Base-by-base conservation (phyloP, 2,329 filamentous ascomycete species). In the Ceratocystis eucalypticola region DNA sequence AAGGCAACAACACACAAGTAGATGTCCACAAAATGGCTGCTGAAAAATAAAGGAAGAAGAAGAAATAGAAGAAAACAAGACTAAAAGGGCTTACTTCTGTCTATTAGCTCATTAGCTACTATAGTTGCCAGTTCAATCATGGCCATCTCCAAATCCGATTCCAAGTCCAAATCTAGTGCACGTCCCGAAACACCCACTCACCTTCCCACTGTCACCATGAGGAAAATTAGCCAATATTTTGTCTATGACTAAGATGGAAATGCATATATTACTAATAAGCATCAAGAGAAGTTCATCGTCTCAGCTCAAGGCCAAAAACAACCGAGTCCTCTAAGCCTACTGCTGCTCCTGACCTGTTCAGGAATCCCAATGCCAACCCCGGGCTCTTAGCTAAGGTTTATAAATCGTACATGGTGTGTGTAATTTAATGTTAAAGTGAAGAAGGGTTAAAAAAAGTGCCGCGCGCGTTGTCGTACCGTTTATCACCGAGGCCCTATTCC, bases 71-170 rank as follows among this genome's bases (percentile, higher is more conserved):
- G 33, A 65, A 65, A 15, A 46, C 17, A 41, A 41, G 8, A 64
- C 30, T 48, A 48, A 28, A 44, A 61, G 37, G 37, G 37, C 30
- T 45, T 53, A 4, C 7, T 30, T 59, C 28, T 59, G 12, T 25
- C 55, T 6, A 30, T 59, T 12, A 28, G 48, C 22, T 41, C 37
- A 22, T 66, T 67, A 59, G 55, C 55, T 41, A 30, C 55, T 41
- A 30, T 59, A 33, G 17, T 37, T 59, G 55, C 55, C 55, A 20
- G 22, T 8, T 59, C 55, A 59, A 33, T 59, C 55, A 59, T 8
- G 22, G 17, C 20, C 28, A 33, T 33, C 55, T 59, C 55, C 55
- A 59, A 59, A 30, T 59, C 12, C 55, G 3, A 30, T n/a, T 59
- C 53, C 53, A 30, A 33, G 28, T 59, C 28, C 55, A 37, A 59